Conservation (phyloP, 2,329 filamentous ascomycete species). For the Nemania sp. region DNA sequence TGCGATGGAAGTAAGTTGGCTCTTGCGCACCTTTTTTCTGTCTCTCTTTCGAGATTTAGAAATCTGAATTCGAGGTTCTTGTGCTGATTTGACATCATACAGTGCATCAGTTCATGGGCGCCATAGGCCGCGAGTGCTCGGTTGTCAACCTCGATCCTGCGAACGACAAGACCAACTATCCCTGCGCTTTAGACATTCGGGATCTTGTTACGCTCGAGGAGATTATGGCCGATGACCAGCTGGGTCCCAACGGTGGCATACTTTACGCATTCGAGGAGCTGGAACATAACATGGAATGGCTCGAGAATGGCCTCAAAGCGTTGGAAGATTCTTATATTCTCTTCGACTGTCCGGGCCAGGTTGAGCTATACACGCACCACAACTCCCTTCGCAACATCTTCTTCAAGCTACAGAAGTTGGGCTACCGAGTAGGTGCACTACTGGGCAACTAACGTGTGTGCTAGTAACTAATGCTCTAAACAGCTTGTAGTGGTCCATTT, state of each 20-base stretch:
- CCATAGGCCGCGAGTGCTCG: constrained; percentile 93
- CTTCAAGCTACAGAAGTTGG: constrained; percentile 87
- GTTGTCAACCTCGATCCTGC: constrained; percentile 97
- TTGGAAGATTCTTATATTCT: constrained; percentile 91
- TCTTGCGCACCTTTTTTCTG: not conserved
- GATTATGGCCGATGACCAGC: constrained; percentile 89
- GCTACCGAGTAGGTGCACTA: constrained; percentile 79
- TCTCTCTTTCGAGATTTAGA: not conserved
- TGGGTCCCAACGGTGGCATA: constrained; percentile 93
- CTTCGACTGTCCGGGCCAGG: constrained; percentile 97
- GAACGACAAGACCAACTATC: constrained; percentile 92
- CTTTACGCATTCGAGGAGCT: constrained; percentile 95
- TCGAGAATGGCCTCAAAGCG: constrained; percentile 82
- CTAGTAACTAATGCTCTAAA: constrained; percentile 46
- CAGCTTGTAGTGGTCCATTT: constrained; percentile 94
- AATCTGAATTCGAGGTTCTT: not conserved
- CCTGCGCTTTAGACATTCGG: constrained; percentile 90
- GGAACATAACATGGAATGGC: constrained; percentile 93
- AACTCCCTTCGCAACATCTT: constrained; percentile 92
- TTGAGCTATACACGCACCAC: constrained; percentile 97
- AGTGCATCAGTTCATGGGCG: constrained; percentile 97
- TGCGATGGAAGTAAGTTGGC: constrained; percentile 84
- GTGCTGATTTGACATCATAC: constrained; percentile 16
- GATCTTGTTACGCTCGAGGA: constrained; percentile 90
- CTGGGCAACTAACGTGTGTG: not conserved